Base-by-base conservation (phyloP, 2,329 filamentous ascomycete species). In the Sclerotinia borealis region DNA sequence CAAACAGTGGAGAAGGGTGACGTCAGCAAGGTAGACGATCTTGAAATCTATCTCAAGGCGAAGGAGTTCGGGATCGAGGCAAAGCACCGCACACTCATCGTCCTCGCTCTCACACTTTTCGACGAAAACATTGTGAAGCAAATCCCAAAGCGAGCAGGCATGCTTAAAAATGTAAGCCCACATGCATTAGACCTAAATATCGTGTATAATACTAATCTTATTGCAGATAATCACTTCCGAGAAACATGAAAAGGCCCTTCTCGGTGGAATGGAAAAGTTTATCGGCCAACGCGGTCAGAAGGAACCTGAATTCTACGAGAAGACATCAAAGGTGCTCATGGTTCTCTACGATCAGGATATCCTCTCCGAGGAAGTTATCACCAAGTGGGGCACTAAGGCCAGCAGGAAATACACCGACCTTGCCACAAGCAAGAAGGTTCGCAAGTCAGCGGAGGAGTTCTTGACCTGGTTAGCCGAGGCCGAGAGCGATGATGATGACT, bases 371-470 rank as follows among this genome's bases (percentile, higher is more conserved):
- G 93, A 96, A 68, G 85, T 92, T 19, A 86, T 96, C 75, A 90
- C 88, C 78, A 88, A 89, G 71, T 99, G 95, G 93, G 93, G 93
- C 69, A 84, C 85, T 75, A 96, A 95, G 83, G 92, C 93, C 65
- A 96, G 92, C 85, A 97, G 96, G 88, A 97, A 97, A 82, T 98
- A 98, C 76, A 91, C 96, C 71, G 93, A 98, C 76, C 78, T 96
- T 66, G 76, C 88, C 65, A 93, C 87, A 66, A 96, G 92, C 80
- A 93, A 92, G 83, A 96, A 96, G 84, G 92, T 98, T 67, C 92
- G 93, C 80, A 93, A 96, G 83, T 90, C 91, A 69, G 92, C 95
- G 61, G 90, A 96, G 81, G 88, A 91, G 68, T 99, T 99, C 85
- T 83, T 97, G 74, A 90, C 87, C 72, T 98, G 93, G 93, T 91